Base-by-base conservation (phyloP, 345 rosid species). In the Viola odorata region DNA sequence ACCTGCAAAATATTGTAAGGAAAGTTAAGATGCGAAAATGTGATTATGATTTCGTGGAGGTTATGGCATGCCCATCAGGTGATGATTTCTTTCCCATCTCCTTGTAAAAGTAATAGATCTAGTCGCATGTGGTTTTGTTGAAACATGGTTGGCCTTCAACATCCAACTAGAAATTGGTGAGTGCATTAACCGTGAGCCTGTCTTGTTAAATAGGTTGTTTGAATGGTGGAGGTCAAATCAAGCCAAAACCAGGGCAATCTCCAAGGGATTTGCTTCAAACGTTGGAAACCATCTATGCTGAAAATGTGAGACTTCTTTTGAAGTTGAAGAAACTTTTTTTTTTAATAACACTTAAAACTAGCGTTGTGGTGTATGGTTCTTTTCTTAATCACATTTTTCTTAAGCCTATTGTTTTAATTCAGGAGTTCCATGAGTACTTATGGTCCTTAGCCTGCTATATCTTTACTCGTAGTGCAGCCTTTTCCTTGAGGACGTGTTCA, bases 51-150 rank as follows among this genome's bases (percentile, higher is more conserved):
- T 94, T 77, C 65, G 96, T 94, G 69, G 97, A 94, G 86, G 85
- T 94, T 69, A 94, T 91, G 99, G 99, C 97, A 13, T 94, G 97
- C 57, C 99, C 99, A 70, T 73, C 99, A 79, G 99, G 97, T 90
- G 60, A 57, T 53, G 41, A 54, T 17, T 0, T 59, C 41, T 41
- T 62, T 23, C 45, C 45, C 8, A 2, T 37, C 48, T 37, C 37
- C 32, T 39, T 7, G 37, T 56, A 11, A 3, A 40, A 52, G 37
- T n/a, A 32, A 57, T 37, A 5, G 10, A 23, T 60, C 7, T 53
- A 45, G 38, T 42, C 7, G 23, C 5, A 48, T 15, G 49, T 45
- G 10, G 7, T 8, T 9, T 45, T 13, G 10, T 3, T 45, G 11
- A 38, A 8, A 44, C 38, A 12, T 47, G 53, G 37, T 50, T 51